Conservation (phyloP, 495 filamentous ascomycete genomes). For the Diplogelasinospora grovesii region DNA sequence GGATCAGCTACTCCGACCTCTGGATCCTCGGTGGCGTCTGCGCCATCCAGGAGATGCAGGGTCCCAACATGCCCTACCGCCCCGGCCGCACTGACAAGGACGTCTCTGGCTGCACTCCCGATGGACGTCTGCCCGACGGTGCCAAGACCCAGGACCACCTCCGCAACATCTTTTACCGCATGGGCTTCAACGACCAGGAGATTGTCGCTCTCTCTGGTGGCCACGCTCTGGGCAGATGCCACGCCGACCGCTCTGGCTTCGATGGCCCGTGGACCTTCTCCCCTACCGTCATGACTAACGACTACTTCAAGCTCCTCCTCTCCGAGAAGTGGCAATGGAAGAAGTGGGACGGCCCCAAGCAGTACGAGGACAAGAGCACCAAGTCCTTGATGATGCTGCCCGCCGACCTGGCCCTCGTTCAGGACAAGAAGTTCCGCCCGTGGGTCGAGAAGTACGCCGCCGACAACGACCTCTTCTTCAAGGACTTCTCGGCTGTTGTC, state of each 20-base stretch:
- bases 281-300: slow-evolving; percentile 89
- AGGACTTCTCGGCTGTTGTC: slow-evolving; percentile 76
- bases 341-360: slow-evolving; percentile 88
- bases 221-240: slow-evolving; percentile 89
- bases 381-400: slow-evolving; percentile 97
- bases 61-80: slow-evolving; percentile 81
- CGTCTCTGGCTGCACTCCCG: slow-evolving; percentile 81
- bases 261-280: slow-evolving; percentile 95
- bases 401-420: slow-evolving; percentile 77
- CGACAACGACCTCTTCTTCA: slow-evolving; percentile 88
- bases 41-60: slow-evolving; percentile 92
- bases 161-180: slow-evolving; percentile 88
- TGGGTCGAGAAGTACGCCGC: slow-evolving; percentile 88
- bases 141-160: slow-evolving; percentile 74
- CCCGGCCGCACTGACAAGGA: slow-evolving; percentile 82
- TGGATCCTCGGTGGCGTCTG: slow-evolving; percentile 87
- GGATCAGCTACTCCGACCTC: slow-evolving; percentile 93
- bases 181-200: slow-evolving; percentile 97
- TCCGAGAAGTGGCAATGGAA: slow-evolving; percentile 87
- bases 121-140: slow-evolving; percentile 91
- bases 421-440: slow-evolving; percentile 81
- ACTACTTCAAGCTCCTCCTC: slow-evolving; percentile 81
- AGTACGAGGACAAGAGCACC: slow-evolving; percentile 75
- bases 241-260: slow-evolving; percentile 82
- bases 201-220: slow-evolving; percentile 88